Conservation (phyloP, 2,329 filamentous ascomycete genomes). For the Aspergillus pseudoviridinutans region DNA sequence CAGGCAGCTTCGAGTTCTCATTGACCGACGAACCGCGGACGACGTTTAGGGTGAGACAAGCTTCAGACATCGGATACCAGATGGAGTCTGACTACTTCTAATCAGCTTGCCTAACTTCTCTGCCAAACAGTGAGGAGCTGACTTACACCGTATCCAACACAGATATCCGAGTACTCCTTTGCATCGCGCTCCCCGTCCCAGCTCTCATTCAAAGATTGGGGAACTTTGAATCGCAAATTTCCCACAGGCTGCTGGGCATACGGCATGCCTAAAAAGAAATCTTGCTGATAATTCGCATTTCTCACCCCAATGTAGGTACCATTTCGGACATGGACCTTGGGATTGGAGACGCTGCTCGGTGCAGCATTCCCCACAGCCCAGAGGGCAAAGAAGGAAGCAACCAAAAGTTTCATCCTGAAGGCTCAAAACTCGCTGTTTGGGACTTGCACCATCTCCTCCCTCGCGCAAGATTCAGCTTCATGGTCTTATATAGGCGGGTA, state of each 20-base stretch:
- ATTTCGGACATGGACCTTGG: slow-evolving; percentile 38
- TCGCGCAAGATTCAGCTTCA: background rate
- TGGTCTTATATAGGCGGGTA: background rate
- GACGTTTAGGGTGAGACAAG: slow-evolving; percentile 62
- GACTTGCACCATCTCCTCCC: background rate
- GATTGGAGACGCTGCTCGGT: slow-evolving; percentile 19
- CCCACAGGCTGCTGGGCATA: slow-evolving; percentile 55
- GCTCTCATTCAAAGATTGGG: slow-evolving; percentile 46
- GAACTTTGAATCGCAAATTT: slow-evolving; percentile 51
- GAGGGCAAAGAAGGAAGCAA: slow-evolving; percentile 10
- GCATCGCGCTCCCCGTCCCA: slow-evolving; percentile 44
- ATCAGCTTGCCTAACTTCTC: background rate
- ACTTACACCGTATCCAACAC: slow-evolving; percentile 49
- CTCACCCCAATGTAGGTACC: slow-evolving; percentile 47
- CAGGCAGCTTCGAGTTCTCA: slow-evolving; percentile 45
- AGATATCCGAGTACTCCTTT: slow-evolving; percentile 45
- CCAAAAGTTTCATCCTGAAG: slow-evolving; percentile 4
- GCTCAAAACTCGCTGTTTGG: background rate
- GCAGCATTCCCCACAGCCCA: slow-evolving; percentile 15
- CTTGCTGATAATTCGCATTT: slow-evolving; percentile 42
- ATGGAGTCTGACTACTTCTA: slow-evolving; percentile 29
- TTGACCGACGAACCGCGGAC: slow-evolving; percentile 46
- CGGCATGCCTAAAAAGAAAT: slow-evolving; percentile 54
- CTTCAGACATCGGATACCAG: slow-evolving; percentile 44
- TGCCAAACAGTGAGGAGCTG: slow-evolving; percentile 2